These are phyloP conservation scores for Penicillium pulvis DNA, from an alignment of 495 filamentous ascomycete species.

Conservation along the genomic window DNA sequence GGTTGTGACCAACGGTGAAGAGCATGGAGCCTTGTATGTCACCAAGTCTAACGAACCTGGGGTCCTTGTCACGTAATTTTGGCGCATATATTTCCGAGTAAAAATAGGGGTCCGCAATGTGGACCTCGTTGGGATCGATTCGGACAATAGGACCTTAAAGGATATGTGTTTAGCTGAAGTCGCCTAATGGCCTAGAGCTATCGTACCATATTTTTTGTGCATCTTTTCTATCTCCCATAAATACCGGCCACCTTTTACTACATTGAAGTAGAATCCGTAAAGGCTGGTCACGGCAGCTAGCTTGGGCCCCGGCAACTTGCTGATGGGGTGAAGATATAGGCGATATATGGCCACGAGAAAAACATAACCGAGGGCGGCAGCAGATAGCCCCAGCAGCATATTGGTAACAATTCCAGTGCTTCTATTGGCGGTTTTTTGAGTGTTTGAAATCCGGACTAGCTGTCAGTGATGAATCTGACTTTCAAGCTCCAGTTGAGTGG, in stretches of 20 bases:
- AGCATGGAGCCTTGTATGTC: not conserved
- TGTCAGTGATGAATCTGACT: too few relatives aligned
- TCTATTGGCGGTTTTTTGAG: too few relatives aligned
- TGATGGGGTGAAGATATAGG: slow-evolving; percentile 51
- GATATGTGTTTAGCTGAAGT: not conserved
- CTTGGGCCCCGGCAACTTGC: slow-evolving; percentile 46
- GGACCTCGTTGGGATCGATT: not conserved
- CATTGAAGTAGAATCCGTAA: slow-evolving; percentile 57
- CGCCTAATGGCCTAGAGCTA: too few relatives aligned
- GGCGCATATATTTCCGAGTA: not conserved
- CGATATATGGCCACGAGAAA: slow-evolving; percentile 34
- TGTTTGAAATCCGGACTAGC: too few relatives aligned
- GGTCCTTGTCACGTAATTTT: not conserved
- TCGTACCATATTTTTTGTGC: slow-evolving; percentile 51
- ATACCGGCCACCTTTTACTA: slow-evolving; percentile 17
- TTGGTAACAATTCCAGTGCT: not conserved
- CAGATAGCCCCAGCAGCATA: not conserved
- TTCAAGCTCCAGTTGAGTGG: too few relatives aligned
- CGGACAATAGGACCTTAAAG: not conserved
- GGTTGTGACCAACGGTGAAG: not conserved
- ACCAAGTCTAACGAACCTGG: not conserved
- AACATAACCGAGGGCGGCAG: not conserved
- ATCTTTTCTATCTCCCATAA: slow-evolving; percentile 34
- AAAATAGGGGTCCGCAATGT: not conserved
- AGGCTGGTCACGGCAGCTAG: slow-evolving; percentile 48